phyloP scores from a whole-genome alignment of 352 stramenopile species.

The Phytopythium kandeliae region DNA sequence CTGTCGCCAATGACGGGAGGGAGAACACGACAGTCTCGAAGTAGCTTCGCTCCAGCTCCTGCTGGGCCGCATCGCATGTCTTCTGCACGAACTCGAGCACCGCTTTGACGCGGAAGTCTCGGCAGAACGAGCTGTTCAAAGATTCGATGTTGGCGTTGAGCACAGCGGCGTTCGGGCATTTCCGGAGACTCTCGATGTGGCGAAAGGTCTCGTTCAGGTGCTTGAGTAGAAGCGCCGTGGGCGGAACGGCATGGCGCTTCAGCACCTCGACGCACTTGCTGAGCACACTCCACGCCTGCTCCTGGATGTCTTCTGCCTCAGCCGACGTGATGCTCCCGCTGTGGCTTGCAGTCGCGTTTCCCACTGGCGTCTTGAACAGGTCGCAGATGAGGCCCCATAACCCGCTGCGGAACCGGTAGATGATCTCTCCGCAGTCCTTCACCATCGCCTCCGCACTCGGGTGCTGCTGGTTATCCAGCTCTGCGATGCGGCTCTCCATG shows the following conservation, averaged over 20 bases:
- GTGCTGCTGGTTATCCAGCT: conserved; percentile 20
- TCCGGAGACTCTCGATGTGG: conserved; percentile 57
- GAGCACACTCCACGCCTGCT: conserved; percentile 53
- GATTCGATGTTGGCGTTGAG: conserved; percentile 64
- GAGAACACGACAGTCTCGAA: conserved; percentile 43
- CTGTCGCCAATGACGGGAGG: conserved; percentile 31
- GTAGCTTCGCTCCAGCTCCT: conserved; percentile 53
- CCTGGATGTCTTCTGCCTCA: conserved; percentile 62
- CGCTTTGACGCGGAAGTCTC: conserved; percentile 53
- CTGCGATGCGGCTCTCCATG: conserved; percentile 38
- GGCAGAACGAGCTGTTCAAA: conserved; percentile 61
- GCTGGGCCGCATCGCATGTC: conserved; percentile 23
- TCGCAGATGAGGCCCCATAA: conserved; percentile 76
- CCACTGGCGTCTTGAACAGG: conserved; percentile 47
- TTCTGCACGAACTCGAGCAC: conserved; percentile 52
- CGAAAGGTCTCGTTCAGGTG: conserved; percentile 63
- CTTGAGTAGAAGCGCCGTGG: conserved; percentile 31
- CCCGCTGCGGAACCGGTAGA: conserved; percentile 60
- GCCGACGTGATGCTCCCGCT: conserved; percentile 40
- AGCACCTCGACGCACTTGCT: conserved; percentile 44
- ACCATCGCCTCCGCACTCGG: conserved; percentile 28
- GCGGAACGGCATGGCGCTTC: conserved; percentile 35
- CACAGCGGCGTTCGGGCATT: conserved; percentile 51
- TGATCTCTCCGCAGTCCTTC: conserved; percentile 40
- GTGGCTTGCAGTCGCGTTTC: conserved; percentile 11